These are phyloP conservation scores for Oryza rufipogon DNA, from an alignment of 176 grass and related monocot species.

Conservation along the genomic window DNA sequence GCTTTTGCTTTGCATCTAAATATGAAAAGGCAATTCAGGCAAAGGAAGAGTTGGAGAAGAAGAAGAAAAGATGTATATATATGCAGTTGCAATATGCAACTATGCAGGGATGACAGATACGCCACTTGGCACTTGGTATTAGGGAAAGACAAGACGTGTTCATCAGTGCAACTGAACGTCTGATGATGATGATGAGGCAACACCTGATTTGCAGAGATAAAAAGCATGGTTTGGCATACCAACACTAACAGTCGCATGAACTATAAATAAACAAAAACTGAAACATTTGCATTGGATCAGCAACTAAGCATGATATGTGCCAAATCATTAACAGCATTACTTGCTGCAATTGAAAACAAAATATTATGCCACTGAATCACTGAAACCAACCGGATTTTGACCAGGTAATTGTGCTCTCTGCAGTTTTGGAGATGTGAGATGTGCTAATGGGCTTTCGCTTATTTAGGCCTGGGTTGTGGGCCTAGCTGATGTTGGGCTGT, in stretches of 20 bases:
- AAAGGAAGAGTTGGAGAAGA: not conserved
- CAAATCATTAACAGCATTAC: not conserved
- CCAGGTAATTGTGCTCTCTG: not conserved
- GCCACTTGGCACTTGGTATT: not conserved
- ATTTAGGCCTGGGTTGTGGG: not conserved
- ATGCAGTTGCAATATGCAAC: not conserved
- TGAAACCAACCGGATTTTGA: slow-evolving; percentile 1
- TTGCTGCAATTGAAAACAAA: not conserved
- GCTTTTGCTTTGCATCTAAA: not conserved
- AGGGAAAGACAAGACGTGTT: not conserved
- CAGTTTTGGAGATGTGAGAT: not conserved
- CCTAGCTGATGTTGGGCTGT: not conserved
- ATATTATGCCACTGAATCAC: not conserved
- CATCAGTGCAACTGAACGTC: slow-evolving; percentile 3
- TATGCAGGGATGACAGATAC: not conserved
- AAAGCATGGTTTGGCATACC: too few relatives aligned
- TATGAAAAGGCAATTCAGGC: slow-evolving; percentile 6
- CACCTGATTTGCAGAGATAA: slow-evolving; percentile 27
- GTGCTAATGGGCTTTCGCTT: not conserved
- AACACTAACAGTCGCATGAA: slow-evolving; percentile 5
- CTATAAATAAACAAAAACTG: not conserved
- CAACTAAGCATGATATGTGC: not conserved
- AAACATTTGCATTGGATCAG: not conserved
- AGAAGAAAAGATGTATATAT: not conserved
- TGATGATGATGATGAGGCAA: not conserved